Evolutionary conservation across 2,329 filamentous ascomycete genomes (phyloP), one percentile per base, ranked within the genome.

Genomic region (Emydomyces testavorans): DNA sequence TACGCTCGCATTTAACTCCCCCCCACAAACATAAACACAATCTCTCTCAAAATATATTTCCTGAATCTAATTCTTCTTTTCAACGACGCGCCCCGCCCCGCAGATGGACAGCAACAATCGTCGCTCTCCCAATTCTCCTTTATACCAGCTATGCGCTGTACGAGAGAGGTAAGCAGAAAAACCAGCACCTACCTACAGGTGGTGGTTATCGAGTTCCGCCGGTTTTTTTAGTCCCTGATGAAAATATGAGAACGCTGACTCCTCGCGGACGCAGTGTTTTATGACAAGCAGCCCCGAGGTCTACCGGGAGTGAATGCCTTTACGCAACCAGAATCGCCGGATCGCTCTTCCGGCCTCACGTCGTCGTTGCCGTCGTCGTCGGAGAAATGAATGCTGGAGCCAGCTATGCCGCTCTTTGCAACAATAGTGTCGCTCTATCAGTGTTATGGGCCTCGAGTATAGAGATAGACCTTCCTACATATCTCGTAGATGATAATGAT

Each of bases 21-120:
- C n/a, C n/a, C n/a, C n/a, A n/a, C n/a, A n/a, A n/a, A n/a, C n/a
- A n/a, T n/a, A n/a, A n/a, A n/a, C n/a, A n/a, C n/a, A n/a, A n/a
- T n/a, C n/a, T n/a, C n/a, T n/a, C n/a, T n/a, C n/a, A n/a, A n/a
- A n/a, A n/a, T n/a, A n/a, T n/a, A n/a, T n/a, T n/a, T n/a, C n/a
- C n/a, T n/a, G n/a, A n/a, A n/a, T n/a, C n/a, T n/a, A n/a, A n/a
- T n/a, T n/a, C n/a, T n/a, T n/a, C n/a, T n/a, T n/a, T n/a, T n/a
- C n/a, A n/a, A n/a, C n/a, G n/a, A n/a, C n/a, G n/a, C n/a, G n/a
- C n/a, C n/a, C n/a, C n/a, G n/a, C n/a, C n/a, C n/a, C n/a, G n/a
- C n/a, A 60, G 58, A 47, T 60, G 58, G 58, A 53, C 52, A 23
- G 50, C 56, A 36, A 54, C 52, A n/a, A 59, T 60, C 23, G 57